Base-by-base conservation (phyloP, 2,329 filamentous ascomycete species). In the Fusarium nelsonii region DNA sequence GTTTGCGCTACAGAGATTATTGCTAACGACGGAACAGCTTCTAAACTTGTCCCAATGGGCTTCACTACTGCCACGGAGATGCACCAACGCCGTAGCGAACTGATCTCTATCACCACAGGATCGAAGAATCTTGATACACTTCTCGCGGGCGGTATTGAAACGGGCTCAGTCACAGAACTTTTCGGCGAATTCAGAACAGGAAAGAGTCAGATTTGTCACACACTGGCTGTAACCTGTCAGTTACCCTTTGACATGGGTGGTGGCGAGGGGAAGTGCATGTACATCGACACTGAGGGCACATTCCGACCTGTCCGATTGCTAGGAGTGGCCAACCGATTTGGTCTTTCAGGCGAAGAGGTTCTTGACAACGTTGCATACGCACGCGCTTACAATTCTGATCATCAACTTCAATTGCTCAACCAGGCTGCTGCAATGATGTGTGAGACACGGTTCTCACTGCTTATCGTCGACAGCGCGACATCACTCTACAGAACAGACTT, bases 361-460 rank as follows among this genome's bases (percentile, higher is more conserved):
- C 87, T 99, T 10, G 97, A 99, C 82, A 99, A 99, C 73, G 94
- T 99, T 58, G 97, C 97, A 4, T 99, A 99, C 79, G 97, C 97
- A 50, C 91, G 96, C 63, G 96, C 96, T 11, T 99, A 99, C 84
- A 99, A 99, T 79, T 98, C 95, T 0, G 96, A 99, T 71, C 96
- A 99, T 80, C 96, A 99, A 79, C 87, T 99, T 51, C 93, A 97
- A 78, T 86, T 99, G 9, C 89, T 99, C 66, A 96, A 96, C 75
- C 95, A 98, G 79, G 97, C 96, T 5, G 92, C 96, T 3, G 90
- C 94, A 66, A 99, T 99, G 96, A 99, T 99, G 97, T 97, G 94
- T 60, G 97, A 99, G 83, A 99, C 96, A 1, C 90, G 96, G 6
- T 99, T 99, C 80, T 98, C 96, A 4, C 87, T 99, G 10, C 89